Base-by-base conservation (phyloP, 331 rosid genomes). In the Malus hybrid region DNA sequence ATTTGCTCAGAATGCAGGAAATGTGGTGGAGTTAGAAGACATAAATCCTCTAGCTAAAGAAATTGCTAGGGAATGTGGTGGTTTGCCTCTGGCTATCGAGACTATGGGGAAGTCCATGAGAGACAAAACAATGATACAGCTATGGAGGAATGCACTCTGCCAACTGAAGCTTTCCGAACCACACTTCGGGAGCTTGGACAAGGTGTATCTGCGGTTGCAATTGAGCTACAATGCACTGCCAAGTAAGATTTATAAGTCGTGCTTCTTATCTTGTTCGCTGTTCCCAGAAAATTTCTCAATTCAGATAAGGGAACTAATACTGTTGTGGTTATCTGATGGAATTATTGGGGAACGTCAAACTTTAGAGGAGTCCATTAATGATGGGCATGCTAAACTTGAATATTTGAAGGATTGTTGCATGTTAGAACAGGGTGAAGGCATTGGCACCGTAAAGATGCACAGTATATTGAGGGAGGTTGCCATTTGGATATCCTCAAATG, bases 251-350 rank as follows among this genome's bases (percentile, higher is more conserved):
- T 32, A 29, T 12, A 55, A 66, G 52, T 18, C 56, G 48, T 79
- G 82, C 70, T 79, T 79, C 70, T 52, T 79, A 28, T 73, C 42
- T 44, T 79, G 82, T 57, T 66, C 82, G 12, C 16, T 72, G 63
- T 73, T 64, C 66, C 78, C 82, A 10, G 82, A 79, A 63, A 75
- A 79, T 75, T 66, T 16, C 63, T 22, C 63, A 57, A 79, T 79
- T 63, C 29, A 62, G 46, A 28, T 32, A 66, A 66, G 69, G 8
- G 82, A 79, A 72, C 64, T 79, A 58, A 70, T 79, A 42, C 16
- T 50, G 4, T 73, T 66, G 13, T 79, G 78, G 82, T 19, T 57
- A 12, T 74, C 74, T 14, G 78, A 65, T 42, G 78, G 74, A 56
- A 24, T 79, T 6, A 73, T 79, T 7, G 72, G 22, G 22, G 78